phyloP scores from a whole-genome alignment of 805 yeast species.

The Lachancea nothofagi region DNA sequence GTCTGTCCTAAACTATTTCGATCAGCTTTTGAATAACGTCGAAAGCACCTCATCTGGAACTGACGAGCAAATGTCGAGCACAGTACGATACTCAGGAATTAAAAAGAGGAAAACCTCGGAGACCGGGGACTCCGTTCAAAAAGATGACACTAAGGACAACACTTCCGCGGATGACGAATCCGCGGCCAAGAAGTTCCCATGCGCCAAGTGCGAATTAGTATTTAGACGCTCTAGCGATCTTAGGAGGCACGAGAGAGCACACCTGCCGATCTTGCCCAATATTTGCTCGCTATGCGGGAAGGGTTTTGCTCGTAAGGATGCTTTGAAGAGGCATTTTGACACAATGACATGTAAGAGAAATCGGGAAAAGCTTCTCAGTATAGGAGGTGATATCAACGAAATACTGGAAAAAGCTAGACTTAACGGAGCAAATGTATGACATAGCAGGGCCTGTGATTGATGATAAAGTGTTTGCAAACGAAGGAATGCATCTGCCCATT shows the following conservation, averaged over 20 bases:
- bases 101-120: constrained; percentile 4
- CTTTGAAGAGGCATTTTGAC: constrained; percentile 67
- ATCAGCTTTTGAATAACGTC: constrained; percentile 9
- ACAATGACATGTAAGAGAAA: constrained; percentile 73
- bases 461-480: too few species aligned
- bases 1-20: constrained; percentile 12
- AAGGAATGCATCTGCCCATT: too few species aligned
- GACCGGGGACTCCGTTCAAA: not conserved
- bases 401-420: constrained; percentile 28
- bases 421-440: constrained; percentile 24
- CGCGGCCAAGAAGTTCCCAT: constrained; percentile 43
- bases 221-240: constrained; percentile 66
- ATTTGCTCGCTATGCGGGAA: constrained; percentile 72
- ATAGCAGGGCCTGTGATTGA: not conserved
- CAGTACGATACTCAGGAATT: not conserved
- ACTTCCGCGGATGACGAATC: constrained; percentile 6
- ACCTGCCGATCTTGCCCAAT: constrained; percentile 63
- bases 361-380: constrained; percentile 45
- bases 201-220: constrained; percentile 54
- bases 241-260: constrained; percentile 72
- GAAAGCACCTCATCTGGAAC: not conserved
- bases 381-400: constrained; percentile 35
- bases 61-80: not conserved
- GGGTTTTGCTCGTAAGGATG: constrained; percentile 81
- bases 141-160: constrained; percentile 2